Base-by-base conservation (phyloP, 495 filamentous ascomycete species). In the Xylaria castorea region DNA sequence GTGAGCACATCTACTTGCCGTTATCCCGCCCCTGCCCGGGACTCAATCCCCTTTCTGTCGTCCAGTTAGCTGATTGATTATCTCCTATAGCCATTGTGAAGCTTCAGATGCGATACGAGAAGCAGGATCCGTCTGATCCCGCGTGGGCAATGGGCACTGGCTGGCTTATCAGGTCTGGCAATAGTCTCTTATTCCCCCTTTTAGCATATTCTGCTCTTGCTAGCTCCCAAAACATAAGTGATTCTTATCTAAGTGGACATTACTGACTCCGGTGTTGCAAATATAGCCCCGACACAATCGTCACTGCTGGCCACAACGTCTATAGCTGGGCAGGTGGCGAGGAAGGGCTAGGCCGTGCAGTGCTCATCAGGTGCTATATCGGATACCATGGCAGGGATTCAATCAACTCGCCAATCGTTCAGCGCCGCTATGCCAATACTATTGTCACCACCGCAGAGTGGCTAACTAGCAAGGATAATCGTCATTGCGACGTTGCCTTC, bases 251-350 rank as follows among this genome's bases (percentile, higher is more conserved):
- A 50, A 25, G n/a, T 11, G 9, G 48, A 3, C 1, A 22, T 25
- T 11, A 22, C 48, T 51, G 20, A 51, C 48, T 9, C 48, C 48
- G 7, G 18, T 48, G 6, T 48, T 18, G 5, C 44, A 48, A 48
- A 20, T 46, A 5, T n/a, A 48, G 63, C 30, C 77, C 76, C 14
- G 80, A 83, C 72, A 66, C 76, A 30, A 42, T 83, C 14, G 77
- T 84, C 30, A 84, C 82, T 27, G 82, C 82, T 48, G 82, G 82
- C 20, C 82, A 84, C 70, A 77, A 77, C 73, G 74, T 76, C 58
- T 84, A 74, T 48, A 80, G 83, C 62, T 83, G 82, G 80, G 63
- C 66, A 38, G 74, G 79, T 65, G 70, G 69, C 38, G 72, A 70
- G 36, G 36, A 46, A 8, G 74, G 74, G 11, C n/a, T 80, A 7